Conservation (phyloP, 2,329 filamentous ascomycete genomes). For the Coleophoma crateriformis region DNA sequence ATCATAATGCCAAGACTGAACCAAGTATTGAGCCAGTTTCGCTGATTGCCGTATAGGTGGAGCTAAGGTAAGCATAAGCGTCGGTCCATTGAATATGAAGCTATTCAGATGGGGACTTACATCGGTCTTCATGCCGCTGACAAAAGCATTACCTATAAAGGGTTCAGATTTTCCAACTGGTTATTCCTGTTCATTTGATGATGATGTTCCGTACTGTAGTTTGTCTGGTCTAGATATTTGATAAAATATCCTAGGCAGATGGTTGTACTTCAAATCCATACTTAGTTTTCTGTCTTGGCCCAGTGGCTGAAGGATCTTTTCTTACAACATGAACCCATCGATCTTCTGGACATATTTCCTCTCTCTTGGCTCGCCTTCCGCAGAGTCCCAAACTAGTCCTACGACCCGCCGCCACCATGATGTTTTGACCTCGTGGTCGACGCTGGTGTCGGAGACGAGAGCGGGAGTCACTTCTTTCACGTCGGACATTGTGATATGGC, state of each 20-base stretch:
- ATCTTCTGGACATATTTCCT: slow-evolving; percentile 6
- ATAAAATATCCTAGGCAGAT: slow-evolving; percentile 7
- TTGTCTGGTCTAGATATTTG: slow-evolving; percentile 9
- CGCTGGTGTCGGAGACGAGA: no score
- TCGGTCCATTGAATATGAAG: background rate
- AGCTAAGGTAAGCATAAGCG: slow-evolving; percentile 11
- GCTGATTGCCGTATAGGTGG: slow-evolving; percentile 30
- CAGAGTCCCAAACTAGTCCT: slow-evolving; percentile 2
- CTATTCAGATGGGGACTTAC: background rate
- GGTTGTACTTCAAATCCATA: background rate
- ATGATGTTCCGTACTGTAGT: background rate
- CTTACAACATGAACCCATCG: slow-evolving; percentile 5
- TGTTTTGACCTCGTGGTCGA: no score
- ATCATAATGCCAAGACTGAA: slow-evolving; percentile 50
- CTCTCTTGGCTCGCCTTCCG: slow-evolving; percentile 1
- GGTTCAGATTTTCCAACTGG: background rate
- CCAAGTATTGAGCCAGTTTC: slow-evolving; percentile 32
- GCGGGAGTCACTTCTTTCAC: no score
- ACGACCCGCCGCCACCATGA: background rate
- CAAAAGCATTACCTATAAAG: slow-evolving; percentile 31
- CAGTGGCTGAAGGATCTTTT: background rate
- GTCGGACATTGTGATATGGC: no score
- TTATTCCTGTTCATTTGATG: no score
- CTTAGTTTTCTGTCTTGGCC: background rate
- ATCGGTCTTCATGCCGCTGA: slow-evolving; percentile 31